A percentile compares a stretch with the other conserved stretches of the same genome.
Conservation (phyloP, 306 rosid species). For the Phaseolus lunatus region DNA sequence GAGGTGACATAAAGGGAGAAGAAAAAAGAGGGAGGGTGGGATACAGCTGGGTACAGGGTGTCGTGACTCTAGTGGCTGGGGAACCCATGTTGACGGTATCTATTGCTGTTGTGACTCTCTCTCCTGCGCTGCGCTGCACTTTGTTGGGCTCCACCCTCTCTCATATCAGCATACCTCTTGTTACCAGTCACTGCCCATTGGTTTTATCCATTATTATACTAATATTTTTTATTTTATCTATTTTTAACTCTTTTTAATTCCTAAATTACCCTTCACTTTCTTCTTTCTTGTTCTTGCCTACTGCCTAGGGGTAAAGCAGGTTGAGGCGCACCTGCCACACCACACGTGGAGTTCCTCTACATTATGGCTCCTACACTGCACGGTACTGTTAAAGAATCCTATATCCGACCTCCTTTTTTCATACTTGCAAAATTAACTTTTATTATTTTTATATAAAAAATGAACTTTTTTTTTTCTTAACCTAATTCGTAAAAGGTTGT, state of each 20-base stretch:
- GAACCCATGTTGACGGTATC: slow-evolving; percentile 52
- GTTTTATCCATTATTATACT: neutral
- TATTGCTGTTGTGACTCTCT: neutral
- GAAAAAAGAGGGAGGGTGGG: slow-evolving; percentile 41
- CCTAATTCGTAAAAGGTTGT: too few species aligned
- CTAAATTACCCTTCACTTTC: neutral
- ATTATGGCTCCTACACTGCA: neutral
- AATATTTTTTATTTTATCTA: neutral
- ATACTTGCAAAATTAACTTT: too few species aligned
- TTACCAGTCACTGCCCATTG: slow-evolving; percentile 30
- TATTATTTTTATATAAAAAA: too few species aligned
- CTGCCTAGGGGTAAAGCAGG: slow-evolving; percentile 24
- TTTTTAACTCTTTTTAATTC: neutral
- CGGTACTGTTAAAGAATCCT: neutral
- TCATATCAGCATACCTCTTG: slow-evolving; percentile 1
- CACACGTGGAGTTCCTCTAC: slow-evolving; percentile 46
- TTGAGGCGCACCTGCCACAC: slow-evolving; percentile 47
- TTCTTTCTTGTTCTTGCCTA: neutral
- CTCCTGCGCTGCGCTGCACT: neutral
- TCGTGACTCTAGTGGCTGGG: slow-evolving; percentile 54
- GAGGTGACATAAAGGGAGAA: slow-evolving; percentile 4
- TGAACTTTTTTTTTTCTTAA: too few species aligned
- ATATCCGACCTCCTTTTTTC: neutral
- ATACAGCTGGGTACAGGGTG: slow-evolving; percentile 82
- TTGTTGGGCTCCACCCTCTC: slow-evolving; percentile 49